Evolutionary conservation across 2,329 filamentous ascomycete species (phyloP), one percentile per base, ranked within the genome.

Genomic region (Calonectria montana): DNA sequence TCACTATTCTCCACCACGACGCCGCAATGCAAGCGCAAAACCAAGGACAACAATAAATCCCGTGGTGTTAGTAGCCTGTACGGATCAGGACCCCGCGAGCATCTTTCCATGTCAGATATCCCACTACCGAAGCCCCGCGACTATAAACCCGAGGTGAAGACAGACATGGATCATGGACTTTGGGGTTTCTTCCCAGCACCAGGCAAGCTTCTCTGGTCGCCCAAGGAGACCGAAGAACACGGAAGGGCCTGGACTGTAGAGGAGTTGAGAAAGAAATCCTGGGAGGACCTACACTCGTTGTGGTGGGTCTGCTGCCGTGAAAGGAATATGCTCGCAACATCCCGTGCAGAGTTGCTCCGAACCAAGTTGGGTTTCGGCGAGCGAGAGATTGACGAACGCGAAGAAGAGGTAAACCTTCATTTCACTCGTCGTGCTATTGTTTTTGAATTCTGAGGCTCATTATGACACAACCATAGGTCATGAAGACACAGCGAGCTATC

Each of bases 301-400:
- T 99, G 96, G 95, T 99, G 96, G 95, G 90, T 95, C 67, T 98
- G 97, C 82, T 90, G 93, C 72, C 95, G 94, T 86, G 97, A 99
- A 86, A 89, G 94, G 79, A 99, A 99, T 85, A 91, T 94, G 77
- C 91, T 98, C 77, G 88, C 91, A n/a, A 98, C 97, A 35, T 92
- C 93, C 76, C 88, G 88, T 65, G 83, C 88, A 69, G 95, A 97
- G 86, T 89, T 94, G 78, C 81, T 86, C 35, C 89, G 93, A 76
- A 81, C 94, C 67, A 87, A 92, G 75, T 88, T 94, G 61, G 91
- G 93, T 31, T 97, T 94, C 80, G 96, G 96, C 76, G 89, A 92
- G 29, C 86, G 86, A 53, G 94, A 97, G 85, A 87, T 89, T 50
- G 84, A 87, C 23, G 81, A 84, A 50, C 90, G 97, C 74, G 90